These are phyloP conservation scores for Saprolegnia parasitica DNA, from an alignment of 352 stramenopile species.

Conservation along the genomic window DNA sequence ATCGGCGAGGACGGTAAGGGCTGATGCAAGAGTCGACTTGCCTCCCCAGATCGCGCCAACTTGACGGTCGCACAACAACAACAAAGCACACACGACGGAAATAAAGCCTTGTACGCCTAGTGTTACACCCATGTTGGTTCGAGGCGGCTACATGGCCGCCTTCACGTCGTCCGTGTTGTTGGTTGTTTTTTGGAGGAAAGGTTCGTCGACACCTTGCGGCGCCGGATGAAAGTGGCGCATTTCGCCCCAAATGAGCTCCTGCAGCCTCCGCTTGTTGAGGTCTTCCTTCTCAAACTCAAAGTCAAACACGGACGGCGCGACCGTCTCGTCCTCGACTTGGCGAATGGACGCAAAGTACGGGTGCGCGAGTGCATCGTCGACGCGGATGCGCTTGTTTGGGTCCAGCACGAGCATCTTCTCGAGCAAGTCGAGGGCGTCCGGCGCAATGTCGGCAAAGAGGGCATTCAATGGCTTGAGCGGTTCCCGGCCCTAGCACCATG, in stretches of 20 bases:
- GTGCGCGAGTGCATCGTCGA: conserved; percentile 88
- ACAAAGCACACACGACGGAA: neutral
- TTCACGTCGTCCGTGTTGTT: neutral
- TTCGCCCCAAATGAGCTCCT: conserved; percentile 83
- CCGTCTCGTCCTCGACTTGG: conserved; percentile 85
- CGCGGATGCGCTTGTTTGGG: conserved; percentile 84
- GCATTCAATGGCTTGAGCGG: conserved; percentile 60
- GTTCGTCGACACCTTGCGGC: neutral
- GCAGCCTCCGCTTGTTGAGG: conserved; percentile 72
- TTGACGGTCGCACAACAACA: too few species aligned
- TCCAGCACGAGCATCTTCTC: conserved; percentile 92
- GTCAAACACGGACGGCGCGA: conserved; percentile 57
- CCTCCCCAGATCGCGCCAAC: too few species aligned
- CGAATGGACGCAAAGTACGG: conserved; percentile 87
- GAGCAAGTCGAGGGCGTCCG: conserved; percentile 81
- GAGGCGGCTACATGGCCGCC: conserved; percentile 3
- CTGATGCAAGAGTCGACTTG: too few species aligned
- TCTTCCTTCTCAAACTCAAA: conserved; percentile 87
- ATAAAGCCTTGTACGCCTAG: neutral
- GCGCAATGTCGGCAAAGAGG: conserved; percentile 64
- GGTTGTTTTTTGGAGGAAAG: neutral
- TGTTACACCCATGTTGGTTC: neutral
- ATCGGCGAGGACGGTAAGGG: too few species aligned
- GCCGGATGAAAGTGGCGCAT: conserved; percentile 71
- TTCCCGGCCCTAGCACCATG: conserved; percentile 36